phyloP scores from a whole-genome alignment of 352 stramenopile species.

The Phytophthora aleatoria region DNA sequence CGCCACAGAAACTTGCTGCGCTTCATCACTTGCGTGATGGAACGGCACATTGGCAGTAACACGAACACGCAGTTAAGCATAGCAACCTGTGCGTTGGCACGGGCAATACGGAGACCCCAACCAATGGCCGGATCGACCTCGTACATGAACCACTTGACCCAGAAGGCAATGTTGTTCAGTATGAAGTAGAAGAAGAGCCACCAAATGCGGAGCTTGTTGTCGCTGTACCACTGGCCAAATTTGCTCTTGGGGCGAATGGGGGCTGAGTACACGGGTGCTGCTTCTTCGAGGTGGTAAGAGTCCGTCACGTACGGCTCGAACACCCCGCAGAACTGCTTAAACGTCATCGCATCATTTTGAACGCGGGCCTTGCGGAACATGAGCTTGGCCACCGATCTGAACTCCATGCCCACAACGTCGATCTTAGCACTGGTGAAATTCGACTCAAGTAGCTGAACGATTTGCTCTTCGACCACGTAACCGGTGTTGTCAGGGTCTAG shows the following conservation, averaged over 20 bases:
- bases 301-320: constrained; percentile 68
- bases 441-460: constrained; percentile 56
- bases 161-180: constrained; percentile 64
- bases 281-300: constrained; percentile 51
- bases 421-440: constrained; percentile 81
- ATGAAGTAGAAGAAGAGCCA: constrained; percentile 74
- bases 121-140: constrained; percentile 70
- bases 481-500: constrained; percentile 54
- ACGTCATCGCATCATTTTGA: constrained; percentile 59
- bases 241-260: constrained; percentile 45
- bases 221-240: constrained; percentile 63
- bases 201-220: constrained; percentile 74
- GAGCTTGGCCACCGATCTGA: constrained; percentile 54
- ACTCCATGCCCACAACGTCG: constrained; percentile 72
- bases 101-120: constrained; percentile 63
- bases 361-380: constrained; percentile 69
- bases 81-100: constrained; percentile 67
- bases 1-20: constrained; percentile 53
- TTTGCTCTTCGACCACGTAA: constrained; percentile 55
- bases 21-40: constrained; percentile 67
- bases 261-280: constrained; percentile 29
- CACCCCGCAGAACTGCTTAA: constrained; percentile 58
- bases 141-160: constrained; percentile 64
- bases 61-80: constrained; percentile 78
- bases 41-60: constrained; percentile 74